Evolutionary conservation across 1,284 basidiomycete species (phyloP).

Genomic region (Takashimella koratensis): DNA sequence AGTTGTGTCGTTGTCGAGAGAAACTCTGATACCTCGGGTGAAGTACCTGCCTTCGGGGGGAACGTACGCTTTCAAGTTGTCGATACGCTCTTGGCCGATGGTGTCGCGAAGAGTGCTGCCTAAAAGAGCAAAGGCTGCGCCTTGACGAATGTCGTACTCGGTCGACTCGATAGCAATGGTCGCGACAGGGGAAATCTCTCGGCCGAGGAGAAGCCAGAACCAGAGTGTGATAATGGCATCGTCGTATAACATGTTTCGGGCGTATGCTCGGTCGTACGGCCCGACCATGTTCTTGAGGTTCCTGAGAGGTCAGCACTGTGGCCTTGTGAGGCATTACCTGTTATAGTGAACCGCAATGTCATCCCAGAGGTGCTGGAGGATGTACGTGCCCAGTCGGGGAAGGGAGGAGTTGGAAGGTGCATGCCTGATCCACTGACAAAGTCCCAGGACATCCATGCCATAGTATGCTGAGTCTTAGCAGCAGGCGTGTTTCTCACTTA

Average conservation of each 20-base stretch:
- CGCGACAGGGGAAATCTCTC: constrained; percentile 11
- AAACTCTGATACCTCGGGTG: constrained; percentile 10
- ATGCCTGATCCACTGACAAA: constrained; percentile 15
- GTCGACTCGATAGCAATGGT: constrained; percentile 10
- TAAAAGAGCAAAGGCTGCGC: constrained; percentile 13
- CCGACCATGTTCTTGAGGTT: constrained; percentile 20
- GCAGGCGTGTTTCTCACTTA: too few relatives aligned
- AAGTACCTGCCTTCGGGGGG: constrained; percentile 7
- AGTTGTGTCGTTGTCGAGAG: constrained; percentile 16
- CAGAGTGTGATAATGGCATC: constrained; percentile 13
- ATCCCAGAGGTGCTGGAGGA: constrained; percentile 13
- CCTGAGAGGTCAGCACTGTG: constrained; percentile 3
- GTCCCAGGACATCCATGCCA: constrained; percentile 9
- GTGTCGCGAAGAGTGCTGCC: constrained; percentile 11
- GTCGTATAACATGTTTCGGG: constrained; percentile 17
- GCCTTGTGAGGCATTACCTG: constrained; percentile 3
- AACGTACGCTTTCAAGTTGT: constrained; percentile 2
- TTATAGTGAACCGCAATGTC: constrained; percentile 20
- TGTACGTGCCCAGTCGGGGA: constrained; percentile 10
- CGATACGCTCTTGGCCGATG: constrained; percentile 6
- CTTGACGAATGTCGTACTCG: constrained; percentile 15
- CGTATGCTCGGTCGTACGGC: constrained; percentile 17
- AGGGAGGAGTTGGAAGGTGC: constrained; percentile 8
- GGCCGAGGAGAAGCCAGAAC: constrained; percentile 18
- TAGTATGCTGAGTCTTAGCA: constrained; percentile 9